These are phyloP conservation scores for Debaryomyces udenii DNA, from an alignment of 1,139 yeast species.

Conservation along the genomic window DNA sequence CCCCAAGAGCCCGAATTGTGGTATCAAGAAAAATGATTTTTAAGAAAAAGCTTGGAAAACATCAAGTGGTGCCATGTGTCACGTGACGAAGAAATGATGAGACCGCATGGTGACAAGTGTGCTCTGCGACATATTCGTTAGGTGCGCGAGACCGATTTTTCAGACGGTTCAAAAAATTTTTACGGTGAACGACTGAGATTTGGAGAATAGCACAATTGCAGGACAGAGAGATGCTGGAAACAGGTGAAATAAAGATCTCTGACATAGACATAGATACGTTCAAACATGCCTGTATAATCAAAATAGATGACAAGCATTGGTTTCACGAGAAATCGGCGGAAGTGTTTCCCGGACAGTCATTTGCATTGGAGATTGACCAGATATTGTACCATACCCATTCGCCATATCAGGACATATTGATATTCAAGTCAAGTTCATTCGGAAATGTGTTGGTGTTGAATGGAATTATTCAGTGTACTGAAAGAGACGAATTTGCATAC, in stretches of 20 bases:
- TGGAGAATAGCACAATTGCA: neutral
- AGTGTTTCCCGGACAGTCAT: slow-evolving; percentile 50
- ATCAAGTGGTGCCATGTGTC: no score
- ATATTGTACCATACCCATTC: slow-evolving; percentile 42
- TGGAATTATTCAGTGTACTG: slow-evolving; percentile 87
- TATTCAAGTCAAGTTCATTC: slow-evolving; percentile 72
- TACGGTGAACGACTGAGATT: neutral
- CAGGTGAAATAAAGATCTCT: slow-evolving; percentile 3
- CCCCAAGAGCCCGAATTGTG: no score
- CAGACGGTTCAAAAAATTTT: slow-evolving; percentile 5
- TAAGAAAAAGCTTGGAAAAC: no score
- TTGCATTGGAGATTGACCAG: slow-evolving; percentile 38
- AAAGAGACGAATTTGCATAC: slow-evolving; percentile 86
- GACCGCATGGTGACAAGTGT: no score
- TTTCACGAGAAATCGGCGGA: slow-evolving; percentile 41
- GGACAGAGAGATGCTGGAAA: slow-evolving; percentile 4
- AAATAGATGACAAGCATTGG: slow-evolving; percentile 37
- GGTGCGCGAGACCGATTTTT: slow-evolving; percentile 2
- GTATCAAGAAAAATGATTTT: no score
- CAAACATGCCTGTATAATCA: slow-evolving; percentile 32
- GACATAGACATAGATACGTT: slow-evolving; percentile 21
- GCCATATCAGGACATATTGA: slow-evolving; percentile 54
- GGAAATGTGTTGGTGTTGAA: slow-evolving; percentile 87
- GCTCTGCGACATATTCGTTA: no score
- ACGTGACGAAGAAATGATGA: no score